Conservation (phyloP, 805 yeast species). For the Candida cerambycidarum region DNA sequence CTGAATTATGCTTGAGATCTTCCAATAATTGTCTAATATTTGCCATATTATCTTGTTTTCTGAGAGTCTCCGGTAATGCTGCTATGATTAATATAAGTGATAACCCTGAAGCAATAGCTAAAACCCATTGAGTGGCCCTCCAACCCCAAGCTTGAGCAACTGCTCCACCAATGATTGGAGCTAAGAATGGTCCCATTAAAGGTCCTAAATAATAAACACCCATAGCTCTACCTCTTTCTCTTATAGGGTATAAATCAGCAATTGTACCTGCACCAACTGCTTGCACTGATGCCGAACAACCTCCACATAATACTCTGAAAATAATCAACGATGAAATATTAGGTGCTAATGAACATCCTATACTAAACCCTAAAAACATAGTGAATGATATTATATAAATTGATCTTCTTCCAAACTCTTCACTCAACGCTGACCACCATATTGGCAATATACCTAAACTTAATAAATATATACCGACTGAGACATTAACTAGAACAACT, state of each 20-base stretch:
- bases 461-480: conserved; percentile 76
- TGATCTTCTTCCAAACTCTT: conserved; percentile 69
- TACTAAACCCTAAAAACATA: conserved; percentile 61
- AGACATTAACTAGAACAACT: conserved; percentile 63
- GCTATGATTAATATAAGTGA: conserved; percentile 50
- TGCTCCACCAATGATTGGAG: conserved; percentile 79
- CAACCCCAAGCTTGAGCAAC: conserved; percentile 74
- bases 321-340: conserved; percentile 62
- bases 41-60: conserved; percentile 59
- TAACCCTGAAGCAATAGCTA: conserved; percentile 64
- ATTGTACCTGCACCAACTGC: conserved; percentile 90
- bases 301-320: conserved; percentile 73
- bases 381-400: conserved; percentile 69
- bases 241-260: conserved; percentile 65
- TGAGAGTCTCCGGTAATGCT: conserved; percentile 76
- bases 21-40: conserved; percentile 47
- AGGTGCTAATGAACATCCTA: conserved; percentile 71
- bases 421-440: conserved; percentile 87
- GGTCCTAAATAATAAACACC: conserved; percentile 82
- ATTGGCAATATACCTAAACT: conserved; percentile 78
- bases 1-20: conserved; percentile 5
- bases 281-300: conserved; percentile 81
- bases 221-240: conserved; percentile 74
- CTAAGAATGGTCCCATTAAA: conserved; percentile 72
- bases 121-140: conserved; percentile 87